Conservation (phyloP, 768 basidiomycete genomes). For the Tricholoma sp. region DNA sequence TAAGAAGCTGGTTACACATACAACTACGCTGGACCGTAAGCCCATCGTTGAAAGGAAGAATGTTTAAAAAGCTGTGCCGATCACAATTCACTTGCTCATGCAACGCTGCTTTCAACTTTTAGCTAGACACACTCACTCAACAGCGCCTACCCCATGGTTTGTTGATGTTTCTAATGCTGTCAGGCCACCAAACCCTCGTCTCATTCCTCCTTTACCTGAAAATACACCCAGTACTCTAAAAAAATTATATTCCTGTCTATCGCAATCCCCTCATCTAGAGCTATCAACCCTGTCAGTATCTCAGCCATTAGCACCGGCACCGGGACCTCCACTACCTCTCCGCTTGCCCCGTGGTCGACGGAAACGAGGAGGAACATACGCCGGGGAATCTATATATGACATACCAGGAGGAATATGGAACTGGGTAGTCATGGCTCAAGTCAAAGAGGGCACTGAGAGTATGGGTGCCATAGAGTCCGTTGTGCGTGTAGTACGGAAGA, state of each 20-base stretch:
- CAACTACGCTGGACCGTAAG: conserved; percentile 66
- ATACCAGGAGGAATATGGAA: conserved; percentile 61
- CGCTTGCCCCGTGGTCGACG: conserved; percentile 56
- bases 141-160: conserved; percentile 55
- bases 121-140: not conserved
- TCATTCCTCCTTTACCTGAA: conserved; percentile 40
- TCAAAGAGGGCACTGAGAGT: conserved; percentile 81
- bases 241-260: conserved; percentile 51
- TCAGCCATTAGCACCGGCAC: conserved; percentile 41
- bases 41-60: conserved; percentile 43
- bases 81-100: conserved; percentile 10
- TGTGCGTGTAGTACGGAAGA: conserved; percentile 63
- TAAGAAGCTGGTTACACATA: conserved; percentile 75
- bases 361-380: conserved; percentile 61
- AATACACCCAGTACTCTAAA: conserved; percentile 48
- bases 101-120: conserved; percentile 10
- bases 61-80: not conserved
- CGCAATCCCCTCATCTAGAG: conserved; percentile 66
- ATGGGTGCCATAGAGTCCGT: conserved; percentile 75
- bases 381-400: conserved; percentile 54
- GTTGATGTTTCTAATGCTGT: conserved; percentile 38
- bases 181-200: conserved; percentile 16
- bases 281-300: conserved; percentile 49
- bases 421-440: conserved; percentile 75
- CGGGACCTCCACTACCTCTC: conserved; percentile 58